phyloP scores from a whole-genome alignment of 176 grass and related monocot species.

The Aechmea fasciata region DNA sequence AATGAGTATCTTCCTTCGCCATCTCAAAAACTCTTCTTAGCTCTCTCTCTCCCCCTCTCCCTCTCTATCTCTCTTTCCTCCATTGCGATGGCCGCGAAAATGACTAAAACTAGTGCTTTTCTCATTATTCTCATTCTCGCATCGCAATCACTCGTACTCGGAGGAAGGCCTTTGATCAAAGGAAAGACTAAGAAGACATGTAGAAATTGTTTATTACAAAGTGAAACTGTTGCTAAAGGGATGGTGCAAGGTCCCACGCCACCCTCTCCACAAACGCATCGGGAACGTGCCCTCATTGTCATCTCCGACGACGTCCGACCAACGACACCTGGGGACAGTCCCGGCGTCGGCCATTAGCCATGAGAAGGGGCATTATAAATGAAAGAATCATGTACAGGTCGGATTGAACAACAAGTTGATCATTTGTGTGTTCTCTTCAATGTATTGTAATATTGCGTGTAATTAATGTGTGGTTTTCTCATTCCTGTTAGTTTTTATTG shows the following conservation, averaged over 20 bases:
- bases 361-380: conserved; percentile 3
- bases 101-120: not conserved
- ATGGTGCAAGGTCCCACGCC: conserved; percentile 6
- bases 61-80: not conserved
- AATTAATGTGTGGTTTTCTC: too few relatives aligned
- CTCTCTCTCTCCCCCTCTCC: too few relatives aligned
- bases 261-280: conserved; percentile 1
- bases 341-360: conserved; percentile 21
- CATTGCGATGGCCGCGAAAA: not conserved
- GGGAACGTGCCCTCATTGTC: not conserved
- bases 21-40: not conserved
- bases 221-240: not conserved
- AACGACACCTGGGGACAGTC: conserved; percentile 8
- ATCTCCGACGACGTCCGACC: conserved; percentile 10
- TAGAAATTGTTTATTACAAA: conserved; percentile 8
- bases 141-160: conserved; percentile 5
- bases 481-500: too few relatives aligned
- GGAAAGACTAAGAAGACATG: not conserved
- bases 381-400: too few relatives aligned
- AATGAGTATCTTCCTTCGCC: not conserved
- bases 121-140: conserved; percentile 10
- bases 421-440: too few relatives aligned
- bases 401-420: too few relatives aligned
- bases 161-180: not conserved
- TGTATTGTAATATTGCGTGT: too few relatives aligned